Evolutionary conservation across 2,329 filamentous ascomycete species (phyloP), one percentile per base, ranked within the genome.

Genomic region (Hymenoscyphus repandus): DNA sequence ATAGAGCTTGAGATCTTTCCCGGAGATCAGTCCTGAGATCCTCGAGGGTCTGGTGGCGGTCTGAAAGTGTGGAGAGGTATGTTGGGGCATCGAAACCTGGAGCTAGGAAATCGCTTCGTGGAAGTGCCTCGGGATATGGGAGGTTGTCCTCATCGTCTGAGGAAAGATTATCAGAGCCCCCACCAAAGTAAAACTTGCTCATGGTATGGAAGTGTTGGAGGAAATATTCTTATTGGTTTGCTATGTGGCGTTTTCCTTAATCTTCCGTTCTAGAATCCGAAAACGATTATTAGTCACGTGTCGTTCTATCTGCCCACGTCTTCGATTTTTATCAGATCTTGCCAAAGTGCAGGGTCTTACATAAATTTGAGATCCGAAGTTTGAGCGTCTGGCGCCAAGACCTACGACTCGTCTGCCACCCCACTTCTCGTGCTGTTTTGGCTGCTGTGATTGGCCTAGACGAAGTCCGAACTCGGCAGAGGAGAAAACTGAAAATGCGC

Each of bases 11-110:
- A 59, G 85, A 88, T 47, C 95, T 79, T 52, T 90, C 82, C 40
- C 91, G 85, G 13, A 99, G 76, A 64, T 99, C 95, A 5, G 85
- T 73, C 33, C 92, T 88, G 31, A 99, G 76, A 68, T 99, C 93
- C 66, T 96, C 91, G 43, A 99, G 87, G 0, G 92, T 96, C 69
- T 99, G 93, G 68, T 99, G 93, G 1, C 93, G 86, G 65, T 93
- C 84, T 17, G 83, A 82, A 1, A 96, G 78, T 1, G 87, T 85
- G 6, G 84, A 90, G 70, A 99, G 85, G 68, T 96, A 99, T 2
- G 74, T 73, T 1, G 88, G 80, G 0, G 95, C 85, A 55, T 89
- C 82, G 69, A 99, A 99, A 58, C 82, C 70, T 3, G 82, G 77
- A 2, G 80, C 72, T 6, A 96, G 79, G 71, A 99, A 99, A 64